These are phyloP conservation scores for Candolleomyces aberdarensis DNA, from an alignment of 768 basidiomycete genomes.

Conservation along the genomic window DNA sequence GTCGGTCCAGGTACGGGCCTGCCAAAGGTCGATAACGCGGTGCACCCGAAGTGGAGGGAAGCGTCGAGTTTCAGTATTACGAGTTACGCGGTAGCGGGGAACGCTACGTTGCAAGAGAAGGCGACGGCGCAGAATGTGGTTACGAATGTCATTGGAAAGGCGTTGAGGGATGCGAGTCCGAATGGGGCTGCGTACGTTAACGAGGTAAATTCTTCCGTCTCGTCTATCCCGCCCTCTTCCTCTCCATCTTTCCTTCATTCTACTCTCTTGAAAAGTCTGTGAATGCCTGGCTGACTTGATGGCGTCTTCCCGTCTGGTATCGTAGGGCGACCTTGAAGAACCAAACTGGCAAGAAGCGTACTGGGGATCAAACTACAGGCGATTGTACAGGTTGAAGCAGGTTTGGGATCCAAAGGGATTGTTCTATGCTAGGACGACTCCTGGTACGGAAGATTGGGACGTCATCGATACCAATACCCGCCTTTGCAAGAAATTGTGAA, in stretches of 20 bases:
- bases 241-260: background rate
- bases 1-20: slow-evolving; percentile 6
- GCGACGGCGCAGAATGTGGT: slow-evolving; percentile 7
- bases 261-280: too few relatives aligned
- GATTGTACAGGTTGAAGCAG: slow-evolving; percentile 6
- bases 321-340: slow-evolving; percentile 12
- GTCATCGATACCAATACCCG: slow-evolving; percentile 6
- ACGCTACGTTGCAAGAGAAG: slow-evolving; percentile 10
- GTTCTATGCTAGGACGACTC: slow-evolving; percentile 9
- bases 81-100: background rate
- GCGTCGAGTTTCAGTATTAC: slow-evolving; percentile 1
- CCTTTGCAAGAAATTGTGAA: slow-evolving; percentile 3
- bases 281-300: too few relatives aligned
- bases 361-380: slow-evolving; percentile 13
- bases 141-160: slow-evolving; percentile 10
- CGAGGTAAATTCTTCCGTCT: background rate
- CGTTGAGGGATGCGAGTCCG: slow-evolving; percentile 12
- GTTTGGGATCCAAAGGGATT: slow-evolving; percentile 7
- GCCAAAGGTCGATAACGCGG: slow-evolving; percentile 7
- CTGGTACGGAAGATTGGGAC: slow-evolving; percentile 10
- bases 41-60: slow-evolving; percentile 9
- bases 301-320: background rate
- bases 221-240: too few relatives aligned
- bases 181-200: slow-evolving; percentile 13
- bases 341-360: slow-evolving; percentile 14